Base-by-base conservation (phyloP, 345 rosid species). In the Salix brachista region DNA sequence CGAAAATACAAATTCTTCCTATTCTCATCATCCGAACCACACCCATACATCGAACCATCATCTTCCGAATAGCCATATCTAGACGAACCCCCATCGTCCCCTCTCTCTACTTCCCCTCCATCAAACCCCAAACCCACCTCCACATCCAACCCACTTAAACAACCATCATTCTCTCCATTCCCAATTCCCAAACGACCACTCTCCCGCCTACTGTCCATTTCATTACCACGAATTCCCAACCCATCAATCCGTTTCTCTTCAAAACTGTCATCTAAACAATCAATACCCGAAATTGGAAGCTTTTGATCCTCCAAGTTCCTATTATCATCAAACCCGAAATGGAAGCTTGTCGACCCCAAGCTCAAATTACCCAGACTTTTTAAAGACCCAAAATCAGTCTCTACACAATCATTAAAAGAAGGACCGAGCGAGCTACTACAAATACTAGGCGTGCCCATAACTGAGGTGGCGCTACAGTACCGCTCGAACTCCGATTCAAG, bases 381-480 rank as follows among this genome's bases (percentile, higher is more conserved):
- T 36, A 82, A 78, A 23, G 90, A 87, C 68, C 92, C 97, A 26
- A 93, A 88, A 41, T 90, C 96, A 69, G 89, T 85, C 62, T 88
- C 97, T 67, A 87, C 54, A 65, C 84, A 80, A 74, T 91, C 99
- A 66, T 86, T 86, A 69, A 86, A 85, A 2, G 83, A 76, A 8
- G 37, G 21, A 56, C 86, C 88, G 8, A 81, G 70, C 4, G 91
- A 88, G 83, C 96, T 85, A 28, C 77, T 28, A 60, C 90, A 86
- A 78, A 91, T 9, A 75, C 94, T 90, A 1, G 96, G 97, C 6
- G 97, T 93, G 48, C 93, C 97, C 78, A 90, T 75, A 8, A 83
- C 92, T 77, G 97, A 95, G 84, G 90, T 91, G 6, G 96, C 97
- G 75, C 96, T 95, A 78, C 90, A 89, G 60, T 95, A 95, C 9